Evolutionary conservation across 768 basidiomycete genomes (phyloP).

Genomic region (Serendipita sp.): DNA sequence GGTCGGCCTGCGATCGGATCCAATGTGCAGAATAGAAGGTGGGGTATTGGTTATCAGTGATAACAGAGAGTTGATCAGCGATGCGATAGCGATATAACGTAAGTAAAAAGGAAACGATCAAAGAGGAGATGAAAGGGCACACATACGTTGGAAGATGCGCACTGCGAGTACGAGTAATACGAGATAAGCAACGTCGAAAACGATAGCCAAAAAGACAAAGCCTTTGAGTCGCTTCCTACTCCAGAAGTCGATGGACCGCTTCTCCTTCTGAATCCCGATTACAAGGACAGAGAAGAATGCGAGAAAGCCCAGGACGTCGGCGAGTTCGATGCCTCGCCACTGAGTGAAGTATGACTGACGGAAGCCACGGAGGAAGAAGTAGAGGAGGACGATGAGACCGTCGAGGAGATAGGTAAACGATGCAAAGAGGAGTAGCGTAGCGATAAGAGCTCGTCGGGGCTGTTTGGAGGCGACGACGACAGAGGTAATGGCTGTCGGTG

Average conservation of each 20-base stretch:
- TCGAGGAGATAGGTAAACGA: constrained; percentile 65
- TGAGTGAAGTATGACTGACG: constrained; percentile 48
- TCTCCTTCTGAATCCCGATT: constrained; percentile 65
- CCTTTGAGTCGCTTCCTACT: constrained; percentile 38
- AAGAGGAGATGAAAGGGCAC: neutral
- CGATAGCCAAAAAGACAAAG: constrained; percentile 36
- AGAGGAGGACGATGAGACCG: constrained; percentile 52
- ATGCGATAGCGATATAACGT: too few relatives aligned
- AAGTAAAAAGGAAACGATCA: too few relatives aligned
- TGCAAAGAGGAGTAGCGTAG: constrained; percentile 48
- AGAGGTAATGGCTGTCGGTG: constrained; percentile 41
- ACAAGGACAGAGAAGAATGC: constrained; percentile 59
- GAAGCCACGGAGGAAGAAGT: constrained; percentile 42
- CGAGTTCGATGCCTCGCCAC: constrained; percentile 16
- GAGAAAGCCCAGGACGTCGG: constrained; percentile 43
- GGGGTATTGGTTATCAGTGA: too few relatives aligned
- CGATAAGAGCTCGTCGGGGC: constrained; percentile 63
- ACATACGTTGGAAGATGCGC: neutral
- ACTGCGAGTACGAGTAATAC: constrained; percentile 32
- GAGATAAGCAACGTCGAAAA: constrained; percentile 43
- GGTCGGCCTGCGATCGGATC: neutral
- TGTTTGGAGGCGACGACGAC: constrained; percentile 58
- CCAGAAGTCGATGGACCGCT: constrained; percentile 56
- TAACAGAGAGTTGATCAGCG: too few relatives aligned
- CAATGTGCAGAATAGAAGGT: neutral